Evolutionary conservation across 495 filamentous ascomycete genomes (phyloP), one percentile per base, ranked within the genome.

Genomic region (Penicillium pulvis): DNA sequence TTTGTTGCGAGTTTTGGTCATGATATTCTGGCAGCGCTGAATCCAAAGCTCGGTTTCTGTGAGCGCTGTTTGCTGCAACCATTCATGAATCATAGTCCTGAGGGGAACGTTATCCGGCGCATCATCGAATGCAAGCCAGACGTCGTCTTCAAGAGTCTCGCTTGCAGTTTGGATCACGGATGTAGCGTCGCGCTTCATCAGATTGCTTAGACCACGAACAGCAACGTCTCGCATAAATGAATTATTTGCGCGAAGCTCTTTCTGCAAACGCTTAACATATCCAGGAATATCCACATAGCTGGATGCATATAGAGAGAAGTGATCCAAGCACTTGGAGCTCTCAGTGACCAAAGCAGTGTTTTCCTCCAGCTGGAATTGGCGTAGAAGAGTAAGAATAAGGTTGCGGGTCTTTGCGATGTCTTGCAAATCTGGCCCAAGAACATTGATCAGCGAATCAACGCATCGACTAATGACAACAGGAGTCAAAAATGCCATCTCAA

Each of bases 401-500:
- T 97, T 92, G 48, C 94, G 82, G 6, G 90, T 89, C 73, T 96
- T 97, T n/a, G 83, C 83, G 60, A 93, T 87, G 59, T 98, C 94
- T 71, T 98, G 94, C 7, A 99, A 77, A 66, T 98, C 95, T 1
- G 94, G 94, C 0, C 94, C 94, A 8, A 99, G 83, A 16, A 98
- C 94, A 63, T 97, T 97, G 74, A 99, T 91, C 7, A 96, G 77
- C 30, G 93, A 92, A 69, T 99, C 93, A n/a, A 97, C 86, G 59
- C 92, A 91, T 56, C 91, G 85, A 53, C 90, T 90, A 51, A 98
- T 87, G 1, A 93, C 88, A 11, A 90, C 87, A 3, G 89, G 83
- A 1, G 92, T 91, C 20, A 92, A 85, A 51, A 90, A 79, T 55
- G 91, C 89, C 58, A 95, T 78, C 70, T 96, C 93, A 42, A 93